Conservation (phyloP, 2,329 filamentous ascomycete genomes). For the Rosellinia necatrix region DNA sequence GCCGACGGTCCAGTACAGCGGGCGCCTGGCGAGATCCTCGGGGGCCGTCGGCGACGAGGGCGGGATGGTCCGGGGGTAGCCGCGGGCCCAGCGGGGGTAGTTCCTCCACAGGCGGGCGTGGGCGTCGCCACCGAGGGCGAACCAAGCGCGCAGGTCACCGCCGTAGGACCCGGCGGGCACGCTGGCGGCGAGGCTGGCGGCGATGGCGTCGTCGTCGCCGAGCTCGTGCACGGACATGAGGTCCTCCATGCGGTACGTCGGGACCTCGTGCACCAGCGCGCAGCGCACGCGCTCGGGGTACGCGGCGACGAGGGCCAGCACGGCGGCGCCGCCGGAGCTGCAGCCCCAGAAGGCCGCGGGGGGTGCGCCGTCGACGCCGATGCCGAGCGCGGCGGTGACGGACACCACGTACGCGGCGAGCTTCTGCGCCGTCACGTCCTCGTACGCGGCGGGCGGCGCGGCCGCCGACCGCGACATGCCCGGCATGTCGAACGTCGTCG, state of each 20-base stretch:
- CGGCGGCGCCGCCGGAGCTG: conserved; percentile 26
- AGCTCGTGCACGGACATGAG: conserved; percentile 15
- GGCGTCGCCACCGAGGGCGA: conserved; percentile 13
- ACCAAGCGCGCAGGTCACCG: conserved; percentile 23
- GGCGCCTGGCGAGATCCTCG: conserved; percentile 15
- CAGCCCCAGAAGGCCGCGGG: conserved; percentile 28
- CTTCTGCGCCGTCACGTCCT: conserved; percentile 23
- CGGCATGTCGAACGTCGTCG: conserved; percentile 30
- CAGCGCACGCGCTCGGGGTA: conserved; percentile 28
- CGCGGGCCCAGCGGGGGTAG: conserved; percentile 26
- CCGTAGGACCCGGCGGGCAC: conserved; percentile 1
- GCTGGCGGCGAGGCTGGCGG: not conserved
- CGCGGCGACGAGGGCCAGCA: conserved; percentile 17
- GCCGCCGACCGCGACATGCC: conserved; percentile 24
- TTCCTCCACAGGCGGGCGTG: conserved; percentile 27
- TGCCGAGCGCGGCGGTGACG: conserved; percentile 23
- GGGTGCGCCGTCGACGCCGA: no score
- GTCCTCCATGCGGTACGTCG: conserved; percentile 11
- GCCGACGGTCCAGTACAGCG: conserved; percentile 25
- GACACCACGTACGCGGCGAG: conserved; percentile 26
- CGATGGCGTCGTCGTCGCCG: conserved; percentile 22
- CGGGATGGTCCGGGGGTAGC: conserved; percentile 23
- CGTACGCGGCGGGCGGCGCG: conserved; percentile 20
- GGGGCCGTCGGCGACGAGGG: conserved; percentile 8
- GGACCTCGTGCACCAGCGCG: conserved; percentile 25